A percentile compares a stretch with the other conserved stretches of the same genome.
Evolutionary conservation across 108 stramenopile species (phyloP).

Genomic region (Cyclotella cryptica): DNA sequence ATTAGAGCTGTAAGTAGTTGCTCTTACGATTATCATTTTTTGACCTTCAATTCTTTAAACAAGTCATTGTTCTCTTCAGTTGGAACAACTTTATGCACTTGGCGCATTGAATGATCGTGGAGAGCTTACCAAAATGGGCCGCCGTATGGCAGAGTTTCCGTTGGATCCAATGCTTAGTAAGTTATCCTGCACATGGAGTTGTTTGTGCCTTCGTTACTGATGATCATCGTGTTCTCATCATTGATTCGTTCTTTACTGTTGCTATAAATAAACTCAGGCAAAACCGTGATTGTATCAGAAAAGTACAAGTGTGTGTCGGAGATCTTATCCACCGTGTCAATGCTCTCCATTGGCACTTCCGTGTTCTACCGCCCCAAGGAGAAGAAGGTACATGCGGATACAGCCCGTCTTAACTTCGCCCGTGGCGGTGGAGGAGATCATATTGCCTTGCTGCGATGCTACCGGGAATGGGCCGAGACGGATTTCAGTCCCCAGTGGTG

Average conservation of each 20-base stretch:
- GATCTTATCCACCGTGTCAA: conserved; percentile 92
- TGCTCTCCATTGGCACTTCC: conserved; percentile 94
- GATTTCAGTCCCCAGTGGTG: conserved; percentile 98
- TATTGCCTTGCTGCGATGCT: conserved; percentile 89
- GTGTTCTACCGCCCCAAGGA: conserved; percentile 99
- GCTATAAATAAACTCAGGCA: conserved; percentile 28
- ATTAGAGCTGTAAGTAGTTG: conserved; percentile 70
- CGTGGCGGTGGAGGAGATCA: conserved; percentile 98
- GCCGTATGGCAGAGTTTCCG: conserved; percentile 99
- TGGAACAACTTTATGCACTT: conserved; percentile 98
- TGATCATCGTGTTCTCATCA: neutral
- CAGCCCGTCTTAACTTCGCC: conserved; percentile 96
- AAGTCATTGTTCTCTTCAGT: neutral
- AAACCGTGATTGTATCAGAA: conserved; percentile 94
- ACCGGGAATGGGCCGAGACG: conserved; percentile 93
- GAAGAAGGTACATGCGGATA: conserved; percentile 97
- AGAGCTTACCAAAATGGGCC: conserved; percentile 97
- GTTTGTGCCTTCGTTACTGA: neutral
- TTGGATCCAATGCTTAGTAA: conserved; percentile 96
- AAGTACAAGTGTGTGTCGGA: conserved; percentile 94
- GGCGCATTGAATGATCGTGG: conserved; percentile 99
- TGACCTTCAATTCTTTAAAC: neutral
- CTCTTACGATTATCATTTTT: neutral
- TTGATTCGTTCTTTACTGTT: neutral
- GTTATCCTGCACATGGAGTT: neutral